These are phyloP conservation scores for Favolaschia claudopus DNA, from an alignment of 768 basidiomycete genomes.

Conservation along the genomic window DNA sequence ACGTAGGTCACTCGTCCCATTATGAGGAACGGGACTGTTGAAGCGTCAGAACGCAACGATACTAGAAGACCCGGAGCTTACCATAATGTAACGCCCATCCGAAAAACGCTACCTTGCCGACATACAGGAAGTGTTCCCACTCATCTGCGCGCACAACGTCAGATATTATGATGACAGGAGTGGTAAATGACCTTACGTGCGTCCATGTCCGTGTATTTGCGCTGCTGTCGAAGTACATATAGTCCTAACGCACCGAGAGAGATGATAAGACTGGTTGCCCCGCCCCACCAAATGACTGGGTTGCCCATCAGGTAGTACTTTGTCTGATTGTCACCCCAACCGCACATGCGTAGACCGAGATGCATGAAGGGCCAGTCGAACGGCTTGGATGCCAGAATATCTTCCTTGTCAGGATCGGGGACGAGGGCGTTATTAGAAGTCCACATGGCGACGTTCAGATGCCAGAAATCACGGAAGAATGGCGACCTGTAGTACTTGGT, in stretches of 20 bases:
- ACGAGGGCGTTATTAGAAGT: constrained; percentile 98
- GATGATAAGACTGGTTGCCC: constrained; percentile 68
- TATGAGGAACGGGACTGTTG: constrained; percentile 90
- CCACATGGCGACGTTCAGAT: constrained; percentile 99
- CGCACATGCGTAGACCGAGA: constrained; percentile 95
- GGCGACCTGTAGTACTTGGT: constrained; percentile 87
- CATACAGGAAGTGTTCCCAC: constrained; percentile 95
- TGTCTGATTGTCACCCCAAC: constrained; percentile 85
- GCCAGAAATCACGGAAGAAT: constrained; percentile 97
- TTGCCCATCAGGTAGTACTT: constrained; percentile 96
- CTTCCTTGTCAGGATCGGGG: constrained; percentile 98
- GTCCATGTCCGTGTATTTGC: constrained; percentile 93
- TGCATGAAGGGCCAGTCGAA: constrained; percentile 93
- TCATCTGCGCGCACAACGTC: constrained; percentile 59
- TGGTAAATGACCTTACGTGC: constrained; percentile 60
- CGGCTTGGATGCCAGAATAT: constrained; percentile 93
- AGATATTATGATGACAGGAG: background rate
- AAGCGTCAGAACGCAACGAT: background rate
- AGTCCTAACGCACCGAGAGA: constrained; percentile 60
- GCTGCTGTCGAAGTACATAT: constrained; percentile 84
- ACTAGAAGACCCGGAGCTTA: constrained; percentile 45
- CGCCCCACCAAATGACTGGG: constrained; percentile 93
- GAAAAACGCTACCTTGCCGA: constrained; percentile 87
- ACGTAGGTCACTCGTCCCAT: constrained; percentile 98
- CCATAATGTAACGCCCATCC: constrained; percentile 94